A percentile compares a stretch with the other conserved stretches of the same genome.
phyloP scores from a whole-genome alignment of 345 rosid genomes.

The Boechera divaricarpa region DNA sequence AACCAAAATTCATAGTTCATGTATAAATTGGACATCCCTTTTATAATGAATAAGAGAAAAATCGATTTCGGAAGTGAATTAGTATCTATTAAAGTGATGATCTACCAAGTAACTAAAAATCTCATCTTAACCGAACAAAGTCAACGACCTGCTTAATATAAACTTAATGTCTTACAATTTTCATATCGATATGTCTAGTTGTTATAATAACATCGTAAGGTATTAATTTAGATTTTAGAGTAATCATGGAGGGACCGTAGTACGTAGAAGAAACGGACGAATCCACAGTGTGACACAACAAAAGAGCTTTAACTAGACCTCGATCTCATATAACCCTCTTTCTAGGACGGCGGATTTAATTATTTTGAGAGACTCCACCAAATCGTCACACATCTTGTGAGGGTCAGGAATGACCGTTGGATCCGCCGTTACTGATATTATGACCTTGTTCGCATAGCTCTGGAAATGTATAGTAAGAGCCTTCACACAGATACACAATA shows the following conservation, averaged over 20 bases:
- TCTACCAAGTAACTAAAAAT: background rate
- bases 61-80: background rate
- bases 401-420: constrained; percentile 72
- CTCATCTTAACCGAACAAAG: background rate
- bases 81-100: background rate
- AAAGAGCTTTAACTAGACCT: constrained; percentile 28
- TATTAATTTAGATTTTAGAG: background rate
- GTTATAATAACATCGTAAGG: constrained; percentile 1
- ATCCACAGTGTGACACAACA: background rate
- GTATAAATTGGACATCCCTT: background rate
- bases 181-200: background rate
- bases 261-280: background rate
- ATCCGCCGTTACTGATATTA: constrained; percentile 64
- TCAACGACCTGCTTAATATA: background rate
- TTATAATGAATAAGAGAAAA: background rate
- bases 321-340: constrained; percentile 42
- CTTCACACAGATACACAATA: constrained; percentile 44
- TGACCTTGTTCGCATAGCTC: constrained; percentile 71
- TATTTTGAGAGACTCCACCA: constrained; percentile 62
- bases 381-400: constrained; percentile 61
- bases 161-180: constrained; percentile 9
- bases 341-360: constrained; percentile 52
- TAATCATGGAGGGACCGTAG: constrained; percentile 5
- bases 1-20: no score
- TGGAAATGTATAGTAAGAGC: constrained; percentile 83